Evolutionary conservation across 2,329 filamentous ascomycete genomes (phyloP), one percentile per base, ranked within the genome.

Genomic region (Onygenales sp.): DNA sequence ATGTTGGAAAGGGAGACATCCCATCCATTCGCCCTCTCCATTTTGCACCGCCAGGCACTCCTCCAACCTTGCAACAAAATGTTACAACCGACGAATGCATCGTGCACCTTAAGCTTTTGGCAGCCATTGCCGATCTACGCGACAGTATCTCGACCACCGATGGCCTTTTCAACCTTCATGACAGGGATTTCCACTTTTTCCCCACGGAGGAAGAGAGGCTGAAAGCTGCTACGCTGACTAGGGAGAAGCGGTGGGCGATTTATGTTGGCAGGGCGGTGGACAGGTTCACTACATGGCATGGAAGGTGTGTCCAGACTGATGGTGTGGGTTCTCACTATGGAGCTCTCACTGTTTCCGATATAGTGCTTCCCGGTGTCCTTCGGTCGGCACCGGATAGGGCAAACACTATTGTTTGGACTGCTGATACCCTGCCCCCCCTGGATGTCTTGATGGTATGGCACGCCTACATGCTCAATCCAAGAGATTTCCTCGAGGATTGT

Each of bases 381-480:
- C 58, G 67, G 7, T 47, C 61, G 35, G 58, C 62, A 54, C 55
- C 60, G 27, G 56, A 57, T 33, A 49, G 59, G 56, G 27, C 54
- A 57, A 56, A 57, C 54, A 61, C 51, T 27, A 58, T 69, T 41
- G 13, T 55, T 4, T 78, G 76, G 73, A 67, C 60, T 2, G 62
- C 63, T 13, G 64, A 71, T 7, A 70, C 71, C 52, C 62, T 86
- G 42, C 82, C 82, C 2, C 83, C 83, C 1, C 66, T 85, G 48
- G 83, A 91, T 68, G 80, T 91, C 0, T 68, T 90, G 17, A 87
- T 91, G 84, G 83, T 91, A 0, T 87, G 85, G 83, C 87, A 92
- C 66, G 74, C 85, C 0, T 87, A 88, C 62, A 85, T 88, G 80
- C 78, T 92, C 2, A 91, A 90, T 60, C 87, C 87, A 0, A 75